Evolutionary conservation across 225 moss, liverwort and hornwort species (phyloP).

Genomic region (Takakia lepidozioides): DNA sequence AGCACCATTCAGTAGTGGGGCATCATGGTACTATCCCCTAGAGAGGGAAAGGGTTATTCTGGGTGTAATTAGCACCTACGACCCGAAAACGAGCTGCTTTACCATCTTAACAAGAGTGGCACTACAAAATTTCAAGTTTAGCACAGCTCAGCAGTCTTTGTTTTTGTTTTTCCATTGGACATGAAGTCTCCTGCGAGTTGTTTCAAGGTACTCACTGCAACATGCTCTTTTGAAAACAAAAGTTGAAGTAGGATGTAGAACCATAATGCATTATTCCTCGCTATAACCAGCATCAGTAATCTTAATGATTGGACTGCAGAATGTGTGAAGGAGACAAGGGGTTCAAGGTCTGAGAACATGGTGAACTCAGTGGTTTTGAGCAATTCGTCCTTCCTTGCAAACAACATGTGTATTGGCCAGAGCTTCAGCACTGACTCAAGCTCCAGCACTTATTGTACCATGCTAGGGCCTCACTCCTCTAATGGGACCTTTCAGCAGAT

Average conservation of each 20-base stretch:
- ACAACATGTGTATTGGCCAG: not conserved
- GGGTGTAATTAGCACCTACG: too few species aligned
- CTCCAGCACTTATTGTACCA: slow-evolving; percentile 1
- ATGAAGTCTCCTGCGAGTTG: not conserved
- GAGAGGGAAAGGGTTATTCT: too few species aligned
- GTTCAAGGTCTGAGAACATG: not conserved
- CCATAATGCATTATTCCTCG: too few species aligned
- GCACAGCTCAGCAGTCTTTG: too few species aligned
- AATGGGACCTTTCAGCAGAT: not conserved
- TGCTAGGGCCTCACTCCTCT: not conserved
- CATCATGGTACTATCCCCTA: too few species aligned
- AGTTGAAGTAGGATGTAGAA: too few species aligned
- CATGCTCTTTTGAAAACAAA: too few species aligned
- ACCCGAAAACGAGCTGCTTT: too few species aligned
- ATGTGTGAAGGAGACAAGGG: not conserved
- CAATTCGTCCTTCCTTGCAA: slow-evolving; percentile 6
- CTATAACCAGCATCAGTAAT: not conserved
- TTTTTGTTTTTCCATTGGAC: not conserved
- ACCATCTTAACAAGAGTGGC: too few species aligned
- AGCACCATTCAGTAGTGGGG: too few species aligned
- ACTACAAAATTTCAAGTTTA: too few species aligned
- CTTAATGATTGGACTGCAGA: slow-evolving; percentile 1
- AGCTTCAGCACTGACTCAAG: slow-evolving; percentile 5
- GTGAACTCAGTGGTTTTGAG: slow-evolving; percentile 7
- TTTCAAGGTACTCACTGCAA: too few species aligned